These are phyloP conservation scores for Globisporangium camurandrum DNA, from an alignment of 352 stramenopile species.

Conservation along the genomic window DNA sequence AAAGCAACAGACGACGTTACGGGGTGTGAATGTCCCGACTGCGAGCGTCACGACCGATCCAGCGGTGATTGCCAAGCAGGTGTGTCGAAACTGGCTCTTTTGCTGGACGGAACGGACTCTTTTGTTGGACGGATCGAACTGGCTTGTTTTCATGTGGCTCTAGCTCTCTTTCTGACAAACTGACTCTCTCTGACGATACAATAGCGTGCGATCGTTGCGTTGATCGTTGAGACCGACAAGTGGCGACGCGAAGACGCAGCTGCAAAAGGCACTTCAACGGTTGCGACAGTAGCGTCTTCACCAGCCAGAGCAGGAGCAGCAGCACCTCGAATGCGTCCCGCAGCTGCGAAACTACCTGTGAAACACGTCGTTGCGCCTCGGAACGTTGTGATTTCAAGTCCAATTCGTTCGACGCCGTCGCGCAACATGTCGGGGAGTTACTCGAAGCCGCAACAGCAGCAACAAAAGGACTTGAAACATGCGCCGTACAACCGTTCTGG, in stretches of 20 bases:
- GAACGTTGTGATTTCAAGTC: no score
- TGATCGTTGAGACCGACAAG: constrained; percentile 67
- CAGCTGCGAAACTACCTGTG: neutral
- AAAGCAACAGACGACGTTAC: constrained; percentile 60
- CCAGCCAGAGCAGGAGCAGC: neutral
- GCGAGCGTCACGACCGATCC: constrained; percentile 49
- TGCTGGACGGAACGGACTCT: neutral
- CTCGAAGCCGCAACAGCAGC: constrained; percentile 1
- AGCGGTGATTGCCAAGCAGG: constrained; percentile 37
- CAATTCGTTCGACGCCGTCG: no score
- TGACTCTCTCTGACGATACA: neutral
- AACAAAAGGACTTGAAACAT: neutral
- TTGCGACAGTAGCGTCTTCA: neutral
- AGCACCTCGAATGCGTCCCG: neutral
- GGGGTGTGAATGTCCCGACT: constrained; percentile 68
- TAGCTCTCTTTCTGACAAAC: neutral
- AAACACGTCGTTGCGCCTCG: no score
- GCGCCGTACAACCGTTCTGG: neutral
- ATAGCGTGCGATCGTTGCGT: constrained; percentile 53
- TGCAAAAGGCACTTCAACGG: constrained; percentile 4
- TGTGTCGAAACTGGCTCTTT: constrained; percentile 11
- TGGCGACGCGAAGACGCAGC: constrained; percentile 47
- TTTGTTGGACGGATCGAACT: neutral
- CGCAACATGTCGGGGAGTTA: no score
- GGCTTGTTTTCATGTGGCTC: neutral